Conservation (phyloP, 306 rosid species). For the Medicago ruthenica region DNA sequence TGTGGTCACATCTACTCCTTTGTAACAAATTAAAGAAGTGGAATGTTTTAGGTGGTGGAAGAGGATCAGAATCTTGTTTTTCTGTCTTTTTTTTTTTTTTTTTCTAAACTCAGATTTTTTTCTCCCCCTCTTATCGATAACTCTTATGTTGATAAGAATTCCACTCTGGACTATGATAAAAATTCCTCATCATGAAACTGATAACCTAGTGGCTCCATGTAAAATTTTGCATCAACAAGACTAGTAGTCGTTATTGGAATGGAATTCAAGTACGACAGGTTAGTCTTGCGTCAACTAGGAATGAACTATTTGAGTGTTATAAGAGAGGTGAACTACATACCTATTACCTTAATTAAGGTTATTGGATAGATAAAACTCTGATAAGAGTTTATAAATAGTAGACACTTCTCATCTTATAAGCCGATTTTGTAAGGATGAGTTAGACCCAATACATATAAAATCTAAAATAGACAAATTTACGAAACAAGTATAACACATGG, state of each 20-base stretch:
- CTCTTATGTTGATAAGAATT: slow-evolving; percentile 61
- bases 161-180: slow-evolving; percentile 44
- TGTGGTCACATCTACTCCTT: slow-evolving; percentile 61
- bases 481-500: no score
- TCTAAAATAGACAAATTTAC: not conserved
- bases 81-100: slow-evolving; percentile 51
- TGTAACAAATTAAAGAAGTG: slow-evolving; percentile 46
- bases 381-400: no score
- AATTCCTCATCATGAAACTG: slow-evolving; percentile 13
- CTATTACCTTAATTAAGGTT: no score
- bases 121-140: slow-evolving; percentile 48
- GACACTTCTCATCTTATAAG: no score
- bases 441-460: no score
- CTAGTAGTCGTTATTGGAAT: no score
- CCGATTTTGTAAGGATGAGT: no score
- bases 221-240: slow-evolving; percentile 35
- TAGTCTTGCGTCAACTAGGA: no score
- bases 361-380: no score
- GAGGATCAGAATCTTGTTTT: slow-evolving; percentile 67
- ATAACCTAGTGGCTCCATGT: slow-evolving; percentile 1
- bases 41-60: slow-evolving; percentile 57
- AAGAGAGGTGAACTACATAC: no score
- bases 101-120: slow-evolving; percentile 45
- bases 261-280: no score
- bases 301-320: no score